Evolutionary conservation across 495 filamentous ascomycete genomes (phyloP).

Genomic region (Trypethelium eluteriae): DNA sequence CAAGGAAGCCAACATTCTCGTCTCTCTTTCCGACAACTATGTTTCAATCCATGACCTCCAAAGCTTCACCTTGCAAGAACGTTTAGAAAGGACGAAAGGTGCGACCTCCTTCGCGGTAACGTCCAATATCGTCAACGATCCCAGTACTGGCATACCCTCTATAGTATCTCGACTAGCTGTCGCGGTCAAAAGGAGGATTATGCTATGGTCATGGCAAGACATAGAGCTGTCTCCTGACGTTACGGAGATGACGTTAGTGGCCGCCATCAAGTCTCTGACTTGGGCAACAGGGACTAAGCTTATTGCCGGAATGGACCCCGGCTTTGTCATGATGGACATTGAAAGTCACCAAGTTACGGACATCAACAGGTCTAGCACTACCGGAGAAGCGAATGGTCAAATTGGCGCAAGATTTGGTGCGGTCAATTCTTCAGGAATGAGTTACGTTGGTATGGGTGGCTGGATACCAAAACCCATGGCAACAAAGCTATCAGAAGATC

Average conservation of each 20-base stretch:
- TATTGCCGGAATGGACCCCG: conserved; percentile 77
- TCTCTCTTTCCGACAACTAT: conserved; percentile 81
- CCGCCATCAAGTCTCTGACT: conserved; percentile 71
- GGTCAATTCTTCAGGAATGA: conserved; percentile 71
- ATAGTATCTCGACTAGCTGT: conserved; percentile 88
- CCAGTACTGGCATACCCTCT: conserved; percentile 72
- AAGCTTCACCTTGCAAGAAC: conserved; percentile 70
- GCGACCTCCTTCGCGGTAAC: conserved; percentile 88
- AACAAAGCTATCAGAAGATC: conserved; percentile 68
- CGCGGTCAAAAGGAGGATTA: conserved; percentile 78
- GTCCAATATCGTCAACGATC: conserved; percentile 87
- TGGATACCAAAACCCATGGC: conserved; percentile 85
- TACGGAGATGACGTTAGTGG: conserved; percentile 68
- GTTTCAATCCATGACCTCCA: conserved; percentile 84
- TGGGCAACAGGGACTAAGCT: conserved; percentile 83
- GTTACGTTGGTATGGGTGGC: conserved; percentile 88
- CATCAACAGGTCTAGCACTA: conserved; percentile 64
- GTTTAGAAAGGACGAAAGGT: conserved; percentile 71
- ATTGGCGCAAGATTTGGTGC: conserved; percentile 56
- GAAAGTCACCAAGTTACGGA: conserved; percentile 60
- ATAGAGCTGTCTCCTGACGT: conserved; percentile 72
- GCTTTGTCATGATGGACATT: conserved; percentile 86
- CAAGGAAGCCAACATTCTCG: conserved; percentile 83
- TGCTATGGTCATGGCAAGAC: conserved; percentile 93
- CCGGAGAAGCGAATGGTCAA: conserved; percentile 54